Conservation (phyloP, 2,329 filamentous ascomycete genomes). For the Niveomyces coronatus region DNA sequence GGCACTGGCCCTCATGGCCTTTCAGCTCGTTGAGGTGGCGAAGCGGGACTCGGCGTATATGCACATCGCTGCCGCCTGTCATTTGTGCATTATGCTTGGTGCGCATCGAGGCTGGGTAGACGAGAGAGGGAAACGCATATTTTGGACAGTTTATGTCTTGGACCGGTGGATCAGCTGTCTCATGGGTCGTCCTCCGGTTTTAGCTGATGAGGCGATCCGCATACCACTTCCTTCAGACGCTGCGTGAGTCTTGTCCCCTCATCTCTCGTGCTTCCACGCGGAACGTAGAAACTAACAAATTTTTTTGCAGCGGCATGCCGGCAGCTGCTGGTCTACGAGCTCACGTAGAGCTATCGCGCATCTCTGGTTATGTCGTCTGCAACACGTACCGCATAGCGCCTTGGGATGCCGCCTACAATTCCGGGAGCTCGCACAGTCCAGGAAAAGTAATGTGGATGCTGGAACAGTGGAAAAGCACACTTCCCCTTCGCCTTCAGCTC, state of each 20-base stretch:
- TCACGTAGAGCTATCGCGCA: constrained; percentile 35
- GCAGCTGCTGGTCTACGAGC: constrained; percentile 33
- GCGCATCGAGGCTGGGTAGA: constrained; percentile 33
- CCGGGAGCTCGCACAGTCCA: constrained; percentile 21
- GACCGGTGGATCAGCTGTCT: constrained; percentile 39
- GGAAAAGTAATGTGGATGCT: constrained; percentile 32
- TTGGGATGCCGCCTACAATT: constrained; percentile 13
- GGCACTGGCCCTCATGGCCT: constrained; percentile 34
- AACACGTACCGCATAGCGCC: constrained; percentile 34
- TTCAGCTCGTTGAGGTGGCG: constrained; percentile 40
- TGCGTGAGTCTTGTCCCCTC: constrained; percentile 24
- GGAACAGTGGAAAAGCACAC: constrained; percentile 27
- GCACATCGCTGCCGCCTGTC: constrained; percentile 22
- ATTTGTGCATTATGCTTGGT: constrained; percentile 34
- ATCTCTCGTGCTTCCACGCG: too few species aligned
- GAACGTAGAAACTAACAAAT: background rate
- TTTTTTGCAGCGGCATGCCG: constrained; percentile 28
- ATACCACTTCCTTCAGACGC: constrained; percentile 29
- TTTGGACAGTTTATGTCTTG: constrained; percentile 43
- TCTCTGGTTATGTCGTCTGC: constrained; percentile 37
- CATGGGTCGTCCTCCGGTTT: constrained; percentile 37
- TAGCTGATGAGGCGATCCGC: constrained; percentile 36
- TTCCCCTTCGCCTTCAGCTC: constrained; percentile 29
- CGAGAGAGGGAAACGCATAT: constrained; percentile 34
- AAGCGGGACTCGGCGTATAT: constrained; percentile 38